Base-by-base conservation (phyloP, 2,329 filamentous ascomycete species). In the Eutypella sp. region DNA sequence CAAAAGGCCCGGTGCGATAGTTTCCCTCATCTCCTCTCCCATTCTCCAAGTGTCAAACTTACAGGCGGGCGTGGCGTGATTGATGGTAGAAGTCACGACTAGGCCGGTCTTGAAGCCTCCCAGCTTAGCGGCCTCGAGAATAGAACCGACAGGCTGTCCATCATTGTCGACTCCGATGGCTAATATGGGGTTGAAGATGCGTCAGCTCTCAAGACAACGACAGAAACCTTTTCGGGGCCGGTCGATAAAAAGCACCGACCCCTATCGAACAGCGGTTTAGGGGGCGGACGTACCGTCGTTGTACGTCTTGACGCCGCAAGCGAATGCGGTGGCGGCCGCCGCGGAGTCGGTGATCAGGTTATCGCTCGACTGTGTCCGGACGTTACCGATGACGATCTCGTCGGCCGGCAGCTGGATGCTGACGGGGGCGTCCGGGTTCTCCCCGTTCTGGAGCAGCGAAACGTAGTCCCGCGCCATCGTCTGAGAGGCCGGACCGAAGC, bases 11-110 rank as follows among this genome's bases (percentile, higher is more conserved):
- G n/a, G n/a, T n/a, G n/a, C n/a, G n/a, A n/a, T n/a, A n/a, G n/a
- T n/a, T n/a, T n/a, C n/a, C n/a, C n/a, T n/a, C n/a, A n/a, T n/a
- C n/a, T n/a, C n/a, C n/a, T n/a, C n/a, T n/a, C n/a, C n/a, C n/a
- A n/a, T n/a, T n/a, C n/a, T n/a, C n/a, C n/a, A n/a, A n/a, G n/a
- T n/a, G 25, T 8, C 7, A 29, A 13, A 44, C 49, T 8, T 40
- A 55, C 61, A 59, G 3, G 62, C 56, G 27, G 54, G 61, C 15
- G 56, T 66, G 41, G 53, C 61, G 44, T 69, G 62, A 51, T 66
- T 69, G 52, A 70, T 69, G 25, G 60, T 65, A 7, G 60, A 66
- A 2, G 67, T 69, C 4, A 68, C 67, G n/a, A 70, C 65, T n/a
- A 70, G 60, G 11, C 65, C 67, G 13, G 67, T 69, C 54, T 63